These are phyloP conservation scores for Aspergillus transmontanensis DNA, from an alignment of 2,329 filamentous ascomycete genomes.

Conservation along the genomic window DNA sequence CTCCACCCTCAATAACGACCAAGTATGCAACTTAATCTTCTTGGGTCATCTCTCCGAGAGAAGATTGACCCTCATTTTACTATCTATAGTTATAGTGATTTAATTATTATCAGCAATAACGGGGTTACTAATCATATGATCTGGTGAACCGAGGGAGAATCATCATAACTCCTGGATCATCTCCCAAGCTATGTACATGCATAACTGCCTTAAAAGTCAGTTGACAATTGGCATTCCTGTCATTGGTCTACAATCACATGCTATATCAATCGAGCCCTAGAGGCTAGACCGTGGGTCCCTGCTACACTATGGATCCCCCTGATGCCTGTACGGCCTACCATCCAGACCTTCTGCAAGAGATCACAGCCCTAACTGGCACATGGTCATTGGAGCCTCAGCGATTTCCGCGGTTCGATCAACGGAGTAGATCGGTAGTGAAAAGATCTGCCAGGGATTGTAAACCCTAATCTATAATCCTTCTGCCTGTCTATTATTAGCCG, in stretches of 20 bases:
- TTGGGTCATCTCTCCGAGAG: neutral
- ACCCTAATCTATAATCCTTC: neutral
- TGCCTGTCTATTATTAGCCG: neutral
- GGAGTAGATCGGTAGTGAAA: neutral
- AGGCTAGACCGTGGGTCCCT: neutral
- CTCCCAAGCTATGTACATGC: neutral
- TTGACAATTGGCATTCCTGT: neutral
- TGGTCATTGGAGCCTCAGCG: neutral
- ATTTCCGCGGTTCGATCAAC: neutral
- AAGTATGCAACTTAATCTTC: neutral
- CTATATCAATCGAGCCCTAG: neutral
- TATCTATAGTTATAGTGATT: neutral
- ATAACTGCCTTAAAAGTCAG: neutral
- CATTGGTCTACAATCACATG: neutral
- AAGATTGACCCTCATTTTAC: neutral
- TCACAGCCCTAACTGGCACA: too few species aligned
- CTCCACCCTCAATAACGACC: neutral
- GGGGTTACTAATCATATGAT: neutral
- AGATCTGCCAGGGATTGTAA: neutral
- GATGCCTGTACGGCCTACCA: too few species aligned
- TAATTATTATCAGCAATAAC: neutral
- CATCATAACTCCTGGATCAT: neutral
- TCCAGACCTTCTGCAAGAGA: too few species aligned
- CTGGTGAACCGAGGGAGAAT: neutral
- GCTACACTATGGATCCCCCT: neutral